phyloP scores from a whole-genome alignment of 345 rosid genomes.

The Microcos paniculata region DNA sequence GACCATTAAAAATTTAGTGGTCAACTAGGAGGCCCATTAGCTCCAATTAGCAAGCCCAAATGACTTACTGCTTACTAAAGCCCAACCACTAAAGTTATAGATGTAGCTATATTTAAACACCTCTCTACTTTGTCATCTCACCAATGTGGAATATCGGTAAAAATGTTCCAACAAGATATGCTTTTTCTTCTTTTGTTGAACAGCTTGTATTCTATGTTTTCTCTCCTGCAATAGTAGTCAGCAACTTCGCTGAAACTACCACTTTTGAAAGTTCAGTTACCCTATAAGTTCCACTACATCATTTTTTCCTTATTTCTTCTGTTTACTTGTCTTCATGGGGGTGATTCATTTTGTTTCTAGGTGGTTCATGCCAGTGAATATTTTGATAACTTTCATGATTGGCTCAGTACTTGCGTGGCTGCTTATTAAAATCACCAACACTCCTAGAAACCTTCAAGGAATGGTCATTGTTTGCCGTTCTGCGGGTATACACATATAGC shows the following conservation, averaged over 20 bases:
- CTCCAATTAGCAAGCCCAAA: no score
- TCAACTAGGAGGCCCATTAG: no score
- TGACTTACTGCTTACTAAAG: no score
- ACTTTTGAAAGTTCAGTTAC: constrained; percentile 27
- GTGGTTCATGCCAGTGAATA: constrained; percentile 56
- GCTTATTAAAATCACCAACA: constrained; percentile 37
- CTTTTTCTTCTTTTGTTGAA: no score
- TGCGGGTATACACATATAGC: constrained; percentile 10
- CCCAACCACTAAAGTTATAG: no score
- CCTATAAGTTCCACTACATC: constrained; percentile 28
- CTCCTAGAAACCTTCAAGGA: constrained; percentile 40
- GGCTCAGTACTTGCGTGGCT: constrained; percentile 47
- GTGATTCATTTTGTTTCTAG: constrained; percentile 12
- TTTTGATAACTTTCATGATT: constrained; percentile 41
- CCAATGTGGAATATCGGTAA: no score
- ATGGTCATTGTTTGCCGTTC: constrained; percentile 23
- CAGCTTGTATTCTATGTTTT: constrained; percentile 35
- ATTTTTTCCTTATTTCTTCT: no score
- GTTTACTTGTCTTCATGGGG: no score
- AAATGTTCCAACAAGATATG: no score
- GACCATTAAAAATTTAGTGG: no score
- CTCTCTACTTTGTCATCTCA: no score
- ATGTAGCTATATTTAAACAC: no score
- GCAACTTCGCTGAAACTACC: constrained; percentile 34
- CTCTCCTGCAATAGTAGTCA: constrained; percentile 36